Base-by-base conservation (phyloP, 2,329 filamentous ascomycete species). In the Clarireedia paspali region DNA sequence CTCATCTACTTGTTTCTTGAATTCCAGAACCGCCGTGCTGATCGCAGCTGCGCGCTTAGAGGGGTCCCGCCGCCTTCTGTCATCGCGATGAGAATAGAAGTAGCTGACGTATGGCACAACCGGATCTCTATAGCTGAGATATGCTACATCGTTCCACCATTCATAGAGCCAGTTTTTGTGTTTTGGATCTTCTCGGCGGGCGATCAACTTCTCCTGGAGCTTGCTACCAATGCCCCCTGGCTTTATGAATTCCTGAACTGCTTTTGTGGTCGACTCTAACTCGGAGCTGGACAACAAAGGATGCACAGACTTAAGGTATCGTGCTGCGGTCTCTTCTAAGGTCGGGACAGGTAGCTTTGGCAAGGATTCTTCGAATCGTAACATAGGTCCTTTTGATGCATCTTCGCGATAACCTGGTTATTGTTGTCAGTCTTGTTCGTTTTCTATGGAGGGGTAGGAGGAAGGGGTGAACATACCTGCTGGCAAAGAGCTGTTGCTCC, bases 51-150 rank as follows among this genome's bases (percentile, higher is more conserved):
- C 94, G 61, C 94, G 88, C 80, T 95, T 95, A 60, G 88, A 86
- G 0, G 94, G 94, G 72, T 96, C 84, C 60, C 91, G 85, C 63
- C 92, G 84, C 69, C 85, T 82, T 64, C 89, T 85, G 74, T 99
- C 95, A 73, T 99, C 94, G 64, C 90, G 84, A 77, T 97, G 92
- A 55, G 91, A 96, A 78, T 99, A 99, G 77, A 99, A 99, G 81
- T 99, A 99, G 73, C 90, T 96, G 68, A 99, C 94, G 70, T 97
- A 99, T 59, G 94, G 94, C 17, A 97, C 89, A 47, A 99, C 89
- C 10, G 94, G 94, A 71, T 97, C 94, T 63, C 92, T 88, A 77
- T 97, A 97, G 62, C 76, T 81, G 62, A 99, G 83, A 74, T 99
- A 99, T 57, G 94, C 94, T 4, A 85, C 83, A 53, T 96, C 84